Evolutionary conservation across 1,139 yeast species (phyloP).

Genomic region (Pichia sp.): DNA sequence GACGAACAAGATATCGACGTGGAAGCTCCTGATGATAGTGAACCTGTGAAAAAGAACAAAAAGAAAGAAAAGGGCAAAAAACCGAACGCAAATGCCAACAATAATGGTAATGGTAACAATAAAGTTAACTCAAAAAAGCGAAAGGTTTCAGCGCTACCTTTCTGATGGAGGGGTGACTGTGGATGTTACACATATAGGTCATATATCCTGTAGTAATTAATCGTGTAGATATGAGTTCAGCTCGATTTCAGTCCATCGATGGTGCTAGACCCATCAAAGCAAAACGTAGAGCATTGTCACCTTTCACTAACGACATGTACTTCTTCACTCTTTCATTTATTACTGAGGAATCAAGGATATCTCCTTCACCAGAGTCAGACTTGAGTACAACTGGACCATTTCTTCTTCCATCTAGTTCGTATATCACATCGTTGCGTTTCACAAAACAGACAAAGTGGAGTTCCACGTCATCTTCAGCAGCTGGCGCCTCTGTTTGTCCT

Average conservation of each 20-base stretch:
- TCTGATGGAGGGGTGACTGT: too few relatives aligned
- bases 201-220: neutral
- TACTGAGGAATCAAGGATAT: conserved; percentile 47
- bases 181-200: too few relatives aligned
- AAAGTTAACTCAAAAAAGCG: conserved; percentile 2
- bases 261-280: conserved; percentile 67
- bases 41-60: neutral
- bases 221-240: neutral
- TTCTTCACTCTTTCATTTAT: conserved; percentile 52
- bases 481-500: conserved; percentile 81
- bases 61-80: conserved; percentile 2
- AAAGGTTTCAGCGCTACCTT: too few relatives aligned
- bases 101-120: neutral
- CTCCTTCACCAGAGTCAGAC: conserved; percentile 39
- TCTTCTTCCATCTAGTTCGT: conserved; percentile 87
- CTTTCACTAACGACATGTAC: conserved; percentile 59
- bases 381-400: conserved; percentile 54
- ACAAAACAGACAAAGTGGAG: conserved; percentile 78
- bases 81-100: neutral
- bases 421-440: conserved; percentile 50
- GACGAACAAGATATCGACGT: conserved; percentile 2
- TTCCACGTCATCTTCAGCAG: conserved; percentile 53
- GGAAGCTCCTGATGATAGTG: neutral
- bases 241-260: conserved; percentile 31
- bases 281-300: conserved; percentile 51